Evolutionary conservation across 1,284 basidiomycete species (phyloP).

Genomic region (Trametes pubescens): DNA sequence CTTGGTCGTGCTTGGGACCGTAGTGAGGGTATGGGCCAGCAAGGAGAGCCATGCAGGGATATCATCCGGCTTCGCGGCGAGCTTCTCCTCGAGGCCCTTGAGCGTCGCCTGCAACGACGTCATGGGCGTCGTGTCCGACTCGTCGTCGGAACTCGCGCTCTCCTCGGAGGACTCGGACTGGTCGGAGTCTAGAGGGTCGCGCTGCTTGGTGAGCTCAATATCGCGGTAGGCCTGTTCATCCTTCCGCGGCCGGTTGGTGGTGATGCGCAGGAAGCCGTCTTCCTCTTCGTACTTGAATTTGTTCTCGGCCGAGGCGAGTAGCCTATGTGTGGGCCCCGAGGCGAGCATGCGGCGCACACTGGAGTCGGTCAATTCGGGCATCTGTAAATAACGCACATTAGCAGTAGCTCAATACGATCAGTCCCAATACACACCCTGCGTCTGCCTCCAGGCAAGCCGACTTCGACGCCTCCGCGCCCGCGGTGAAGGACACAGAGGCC

Average conservation of each 20-base stretch:
- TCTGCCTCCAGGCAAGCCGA: constrained; percentile 53
- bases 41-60: constrained; percentile 72
- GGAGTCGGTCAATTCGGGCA: constrained; percentile 63
- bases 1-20: constrained; percentile 66
- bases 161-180: constrained; percentile 51
- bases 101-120: constrained; percentile 66
- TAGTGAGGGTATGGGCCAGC: constrained; percentile 64
- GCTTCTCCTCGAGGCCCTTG: constrained; percentile 62
- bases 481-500: constrained; percentile 57
- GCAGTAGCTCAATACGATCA: no score
- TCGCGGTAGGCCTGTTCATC: constrained; percentile 59
- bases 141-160: constrained; percentile 39
- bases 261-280: constrained; percentile 72
- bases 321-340: constrained; percentile 55
- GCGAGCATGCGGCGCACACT: constrained; percentile 59
- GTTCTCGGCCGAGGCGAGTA: constrained; percentile 49
- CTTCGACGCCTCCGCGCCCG: constrained; percentile 65
- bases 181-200: constrained; percentile 52
- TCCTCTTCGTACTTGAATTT: constrained; percentile 61
- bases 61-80: constrained; percentile 60
- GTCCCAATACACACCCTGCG: constrained; percentile 52
- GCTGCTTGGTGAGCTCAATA: constrained; percentile 48
- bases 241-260: constrained; percentile 45
- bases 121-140: constrained; percentile 46
- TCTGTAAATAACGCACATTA: constrained; percentile 46